Base-by-base conservation (phyloP, 2,329 filamentous ascomycete species). In the Colletotrichum horii region DNA sequence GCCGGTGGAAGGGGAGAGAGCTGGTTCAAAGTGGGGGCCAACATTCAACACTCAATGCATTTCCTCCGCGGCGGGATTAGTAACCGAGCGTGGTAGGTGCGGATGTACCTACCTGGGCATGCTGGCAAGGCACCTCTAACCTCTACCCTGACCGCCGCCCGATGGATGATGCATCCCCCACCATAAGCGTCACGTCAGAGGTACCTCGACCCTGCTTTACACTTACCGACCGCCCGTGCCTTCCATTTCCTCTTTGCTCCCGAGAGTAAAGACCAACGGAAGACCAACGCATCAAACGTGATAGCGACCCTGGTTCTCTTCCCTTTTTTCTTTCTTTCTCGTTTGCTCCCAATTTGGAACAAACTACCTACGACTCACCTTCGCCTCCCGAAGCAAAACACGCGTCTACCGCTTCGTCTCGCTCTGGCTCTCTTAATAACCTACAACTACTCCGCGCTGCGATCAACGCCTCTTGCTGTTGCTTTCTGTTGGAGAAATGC, bases 1-100 rank as follows among this genome's bases (percentile, higher is more conserved):
- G 58, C 70, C 19, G 58, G 70, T 76, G 48, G 74, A 76, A 76
- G 58, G 64, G 11, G 55, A 69, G 48, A 75, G 48, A 52, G 64
- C 56, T 22, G 4, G 34, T 56, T 16, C 36, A 64, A 71, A 28
- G 70, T 74, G 74, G 73, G 36, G 55, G 60, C 36, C 56, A 9
- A 16, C 55, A 32, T 38, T 48, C 56, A 9, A 16, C 55, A 32
- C 30, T 48, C 48, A 66, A 52, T 71, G 52, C 68, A 30, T 60
- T 14, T 22, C 12, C 6, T n/a, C 26, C n/a, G 24, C 34, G 14
- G 14, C 12, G n/a, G 15, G 30, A 75, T 75, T 66, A 75, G 55
- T 72, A 72, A 75, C 43, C 43, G n/a, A 52, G 3, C 43, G n/a
- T 52, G 43, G 43, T 52, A 52, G 43, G 43, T 22, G 43, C 43